Percentiles rank a stretch among this genome's conserved stretches.
phyloP scores from a whole-genome alignment of 257 asterid species.

The Linderniella brevidens region DNA sequence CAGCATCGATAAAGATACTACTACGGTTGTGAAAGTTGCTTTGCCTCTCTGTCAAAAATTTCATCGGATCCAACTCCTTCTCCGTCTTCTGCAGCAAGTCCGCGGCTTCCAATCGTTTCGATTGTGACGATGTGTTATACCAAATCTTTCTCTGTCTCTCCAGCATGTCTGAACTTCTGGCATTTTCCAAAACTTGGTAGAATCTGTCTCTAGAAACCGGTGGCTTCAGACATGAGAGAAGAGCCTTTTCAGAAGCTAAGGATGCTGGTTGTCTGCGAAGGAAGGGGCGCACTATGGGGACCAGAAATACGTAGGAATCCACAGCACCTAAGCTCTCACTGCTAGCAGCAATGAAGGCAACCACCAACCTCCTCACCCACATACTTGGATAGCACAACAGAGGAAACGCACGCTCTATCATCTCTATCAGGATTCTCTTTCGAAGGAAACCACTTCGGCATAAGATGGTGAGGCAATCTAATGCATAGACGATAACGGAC shows the following conservation, averaged over 20 bases:
- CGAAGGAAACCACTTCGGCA: constrained; percentile 80
- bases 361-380: constrained; percentile 84
- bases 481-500: constrained; percentile 78
- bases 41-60: constrained; percentile 48
- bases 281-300: constrained; percentile 75
- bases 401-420: constrained; percentile 88
- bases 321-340: constrained; percentile 93
- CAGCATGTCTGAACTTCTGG: constrained; percentile 89
- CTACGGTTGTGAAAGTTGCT: constrained; percentile 27
- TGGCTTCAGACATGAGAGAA: constrained; percentile 71
- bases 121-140: constrained; percentile 67
- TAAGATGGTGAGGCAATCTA: constrained; percentile 84
- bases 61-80: constrained; percentile 54
- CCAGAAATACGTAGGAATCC: constrained; percentile 93
- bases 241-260: constrained; percentile 70
- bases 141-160: constrained; percentile 96
- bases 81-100: constrained; percentile 63
- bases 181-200: constrained; percentile 61
- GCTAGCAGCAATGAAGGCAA: constrained; percentile 71
- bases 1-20: constrained; percentile 16
- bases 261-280: constrained; percentile 93
- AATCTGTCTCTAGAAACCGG: constrained; percentile 72
- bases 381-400: constrained; percentile 84
- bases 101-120: constrained; percentile 52
- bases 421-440: constrained; percentile 72